A percentile compares a stretch with the other conserved stretches of the same genome.
Evolutionary conservation across 768 basidiomycete genomes (phyloP).

Genomic region (Neoboletus magnificus): DNA sequence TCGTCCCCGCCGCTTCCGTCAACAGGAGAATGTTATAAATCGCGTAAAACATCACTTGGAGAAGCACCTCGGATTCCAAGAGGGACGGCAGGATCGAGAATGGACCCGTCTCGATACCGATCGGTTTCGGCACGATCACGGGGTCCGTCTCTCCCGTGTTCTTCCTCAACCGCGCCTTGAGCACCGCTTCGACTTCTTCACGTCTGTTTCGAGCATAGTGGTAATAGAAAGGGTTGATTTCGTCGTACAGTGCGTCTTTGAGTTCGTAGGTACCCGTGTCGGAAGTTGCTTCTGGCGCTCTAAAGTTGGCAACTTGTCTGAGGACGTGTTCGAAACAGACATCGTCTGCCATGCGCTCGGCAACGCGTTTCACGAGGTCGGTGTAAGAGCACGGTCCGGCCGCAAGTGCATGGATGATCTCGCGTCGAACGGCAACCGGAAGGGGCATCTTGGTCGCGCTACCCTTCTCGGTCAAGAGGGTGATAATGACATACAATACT

Average conservation of each 20-base stretch:
- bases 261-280: conserved; percentile 89
- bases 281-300: conserved; percentile 68
- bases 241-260: conserved; percentile 74
- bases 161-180: conserved; percentile 67
- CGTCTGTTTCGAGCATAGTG: conserved; percentile 93
- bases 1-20: conserved; percentile 54
- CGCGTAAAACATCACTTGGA: conserved; percentile 82
- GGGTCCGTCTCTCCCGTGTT: conserved; percentile 57
- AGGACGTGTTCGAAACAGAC: conserved; percentile 78
- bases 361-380: conserved; percentile 86
- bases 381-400: conserved; percentile 87
- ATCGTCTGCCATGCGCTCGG: conserved; percentile 86
- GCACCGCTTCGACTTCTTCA: conserved; percentile 81
- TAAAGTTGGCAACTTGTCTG: conserved; percentile 75
- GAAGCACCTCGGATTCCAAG: conserved; percentile 66
- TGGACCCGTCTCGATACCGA: conserved; percentile 63
- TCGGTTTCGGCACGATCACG: conserved; percentile 71
- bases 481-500: conserved; percentile 81
- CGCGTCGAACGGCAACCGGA: conserved; percentile 64
- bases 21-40: conserved; percentile 69
- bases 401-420: conserved; percentile 88
- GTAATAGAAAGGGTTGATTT: conserved; percentile 94
- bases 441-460: conserved; percentile 68
- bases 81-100: conserved; percentile 62
- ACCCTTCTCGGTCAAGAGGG: conserved; percentile 78